Percentiles rank a stretch among this genome's conserved stretches.
Evolutionary conservation across 768 basidiomycete genomes (phyloP).

Genomic region (Pluteus cervinus): DNA sequence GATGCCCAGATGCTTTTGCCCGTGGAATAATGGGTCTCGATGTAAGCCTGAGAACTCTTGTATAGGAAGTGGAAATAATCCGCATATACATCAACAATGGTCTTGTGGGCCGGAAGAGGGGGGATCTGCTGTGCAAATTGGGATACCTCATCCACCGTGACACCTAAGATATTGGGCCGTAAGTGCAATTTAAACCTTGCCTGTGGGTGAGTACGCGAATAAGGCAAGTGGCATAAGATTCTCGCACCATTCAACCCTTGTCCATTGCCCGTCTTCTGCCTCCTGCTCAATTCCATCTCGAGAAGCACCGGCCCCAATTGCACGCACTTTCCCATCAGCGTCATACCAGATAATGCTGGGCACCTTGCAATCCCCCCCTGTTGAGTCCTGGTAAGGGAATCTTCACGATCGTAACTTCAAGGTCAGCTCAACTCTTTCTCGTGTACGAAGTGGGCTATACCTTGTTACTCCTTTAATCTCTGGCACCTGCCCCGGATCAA

Average conservation of each 20-base stretch:
- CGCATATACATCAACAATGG: conserved; percentile 24
- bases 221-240: too few species aligned
- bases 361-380: conserved; percentile 25
- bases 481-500: conserved; percentile 26
- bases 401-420: too few species aligned
- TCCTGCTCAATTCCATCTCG: conserved; percentile 25
- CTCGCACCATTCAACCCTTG: conserved; percentile 36
- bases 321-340: conserved; percentile 21
- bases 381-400: conserved; percentile 17
- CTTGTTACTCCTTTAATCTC: conserved; percentile 33
- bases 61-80: conserved; percentile 38
- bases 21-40: conserved; percentile 28
- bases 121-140: conserved; percentile 9
- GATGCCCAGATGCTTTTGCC: conserved; percentile 33
- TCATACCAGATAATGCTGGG: conserved; percentile 38
- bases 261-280: conserved; percentile 35
- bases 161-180: conserved; percentile 13
- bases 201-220: not conserved
- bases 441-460: conserved; percentile 18
- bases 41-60: conserved; percentile 29
- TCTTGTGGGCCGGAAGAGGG: conserved; percentile 27
- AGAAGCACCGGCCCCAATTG: conserved; percentile 35
- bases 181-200: conserved; percentile 17
- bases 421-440: not conserved
- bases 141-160: too few species aligned